These are phyloP conservation scores for Cordyceps tenuipes DNA, from an alignment of 2,329 filamentous ascomycete species.

Conservation along the genomic window DNA sequence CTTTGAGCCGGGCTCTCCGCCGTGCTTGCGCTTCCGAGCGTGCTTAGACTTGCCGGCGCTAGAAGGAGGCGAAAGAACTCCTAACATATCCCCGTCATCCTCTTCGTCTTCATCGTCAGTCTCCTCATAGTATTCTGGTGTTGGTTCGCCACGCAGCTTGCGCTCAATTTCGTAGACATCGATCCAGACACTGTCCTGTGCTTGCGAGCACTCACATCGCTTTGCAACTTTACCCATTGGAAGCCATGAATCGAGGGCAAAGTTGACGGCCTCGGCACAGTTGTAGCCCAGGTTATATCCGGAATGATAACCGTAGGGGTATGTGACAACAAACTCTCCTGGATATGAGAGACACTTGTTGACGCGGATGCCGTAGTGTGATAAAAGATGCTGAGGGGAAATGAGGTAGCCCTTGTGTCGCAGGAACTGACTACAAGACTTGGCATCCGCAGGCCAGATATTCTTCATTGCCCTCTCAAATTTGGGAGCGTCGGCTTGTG, in stretches of 20 bases:
- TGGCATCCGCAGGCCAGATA: conserved; percentile 90
- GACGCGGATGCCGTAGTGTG: conserved; percentile 88
- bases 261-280: conserved; percentile 97
- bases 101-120: conserved; percentile 60
- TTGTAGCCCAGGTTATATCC: conserved; percentile 98
- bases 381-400: conserved; percentile 77
- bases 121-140: conserved; percentile 66
- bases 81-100: conserved; percentile 48
- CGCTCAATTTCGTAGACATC: conserved; percentile 94
- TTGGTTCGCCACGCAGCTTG: conserved; percentile 81
- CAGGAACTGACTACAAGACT: conserved; percentile 91
- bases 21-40: conserved; percentile 52
- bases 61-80: conserved; percentile 70
- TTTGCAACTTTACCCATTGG: conserved; percentile 93
- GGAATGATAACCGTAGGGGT: conserved; percentile 96
- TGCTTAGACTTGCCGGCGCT: conserved; percentile 59
- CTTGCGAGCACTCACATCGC: conserved; percentile 90
- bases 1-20: conserved; percentile 30
- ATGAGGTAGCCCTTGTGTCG: conserved; percentile 97
- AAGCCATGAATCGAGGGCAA: conserved; percentile 90
- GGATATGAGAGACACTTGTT: conserved; percentile 94
- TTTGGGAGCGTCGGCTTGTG: conserved; percentile 82
- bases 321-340: conserved; percentile 96
- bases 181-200: conserved; percentile 97
- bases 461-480: conserved; percentile 95